Conservation (phyloP, 2,329 filamentous ascomycete genomes). For the Ceratocystis huliohia region DNA sequence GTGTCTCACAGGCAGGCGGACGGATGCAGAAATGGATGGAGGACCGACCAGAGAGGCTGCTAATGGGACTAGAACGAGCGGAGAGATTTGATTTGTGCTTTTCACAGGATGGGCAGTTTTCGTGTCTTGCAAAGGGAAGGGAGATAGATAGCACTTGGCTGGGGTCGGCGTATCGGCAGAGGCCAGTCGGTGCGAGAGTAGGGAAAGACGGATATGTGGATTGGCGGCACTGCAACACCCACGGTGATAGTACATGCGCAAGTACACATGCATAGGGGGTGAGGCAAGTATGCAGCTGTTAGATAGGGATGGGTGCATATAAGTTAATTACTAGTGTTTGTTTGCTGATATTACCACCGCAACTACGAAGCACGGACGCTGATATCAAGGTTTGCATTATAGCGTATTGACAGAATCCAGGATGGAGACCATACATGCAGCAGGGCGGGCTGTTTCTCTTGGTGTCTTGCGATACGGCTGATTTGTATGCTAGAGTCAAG, state of each 20-base stretch:
- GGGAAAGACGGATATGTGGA: not conserved
- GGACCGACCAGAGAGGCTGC: not conserved
- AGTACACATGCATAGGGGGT: not conserved
- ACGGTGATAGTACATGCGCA: not conserved
- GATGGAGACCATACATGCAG: not conserved
- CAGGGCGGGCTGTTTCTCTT: not conserved
- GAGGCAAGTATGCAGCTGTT: too few relatives aligned
- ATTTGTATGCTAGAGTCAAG: too few relatives aligned
- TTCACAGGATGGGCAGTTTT: not conserved
- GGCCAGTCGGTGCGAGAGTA: not conserved
- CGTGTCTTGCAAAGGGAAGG: not conserved
- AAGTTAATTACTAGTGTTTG: not conserved
- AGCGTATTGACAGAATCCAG: not conserved
- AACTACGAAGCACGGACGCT: not conserved
- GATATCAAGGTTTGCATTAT: not conserved
- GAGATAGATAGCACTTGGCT: not conserved
- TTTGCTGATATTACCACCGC: not conserved
- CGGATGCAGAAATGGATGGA: not conserved
- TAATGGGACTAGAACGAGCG: not conserved
- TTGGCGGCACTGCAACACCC: not conserved
- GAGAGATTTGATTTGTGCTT: not conserved
- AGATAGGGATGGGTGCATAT: too few relatives aligned
- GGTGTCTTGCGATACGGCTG: not conserved
- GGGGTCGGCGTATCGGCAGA: not conserved
- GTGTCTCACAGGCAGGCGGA: conserved; percentile 8